Evolutionary conservation across 768 basidiomycete genomes (phyloP).

Genomic region (Trametes cingulata): DNA sequence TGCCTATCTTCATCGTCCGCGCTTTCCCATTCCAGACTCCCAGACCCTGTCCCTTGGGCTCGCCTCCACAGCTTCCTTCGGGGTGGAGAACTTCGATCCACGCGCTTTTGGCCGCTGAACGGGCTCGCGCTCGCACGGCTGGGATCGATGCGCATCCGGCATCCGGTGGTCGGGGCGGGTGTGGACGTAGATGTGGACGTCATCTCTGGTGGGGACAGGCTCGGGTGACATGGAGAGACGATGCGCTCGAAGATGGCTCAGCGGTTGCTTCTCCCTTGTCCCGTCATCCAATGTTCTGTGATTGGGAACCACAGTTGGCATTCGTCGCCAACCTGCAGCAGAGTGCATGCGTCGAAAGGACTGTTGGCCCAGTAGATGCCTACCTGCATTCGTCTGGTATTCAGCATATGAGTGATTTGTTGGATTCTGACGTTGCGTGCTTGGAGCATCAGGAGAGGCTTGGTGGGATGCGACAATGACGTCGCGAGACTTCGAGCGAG

Average conservation of each 20-base stretch:
- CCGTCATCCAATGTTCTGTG: constrained; percentile 72
- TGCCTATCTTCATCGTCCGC: constrained; percentile 40
- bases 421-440: background rate
- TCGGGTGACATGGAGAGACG: no score
- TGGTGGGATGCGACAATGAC: no score
- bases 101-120: no score
- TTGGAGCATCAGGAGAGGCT: background rate
- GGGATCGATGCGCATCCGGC: no score
- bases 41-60: constrained; percentile 63
- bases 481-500: no score
- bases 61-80: constrained; percentile 62
- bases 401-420: constrained; percentile 30
- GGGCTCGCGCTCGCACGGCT: constrained; percentile 48
- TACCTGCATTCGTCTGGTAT: constrained; percentile 25
- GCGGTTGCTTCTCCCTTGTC: constrained; percentile 59
- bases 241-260: constrained; percentile 46
- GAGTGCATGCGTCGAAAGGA: constrained; percentile 40
- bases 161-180: no score
- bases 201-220: no score
- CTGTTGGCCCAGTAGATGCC: constrained; percentile 44
- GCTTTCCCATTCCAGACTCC: constrained; percentile 60
- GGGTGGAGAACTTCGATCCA: no score
- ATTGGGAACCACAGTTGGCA: constrained; percentile 41
- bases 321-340: constrained; percentile 15
- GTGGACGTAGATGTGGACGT: no score